These are phyloP conservation scores for Nemania serpens DNA, from an alignment of 2,329 filamentous ascomycete genomes.

Conservation along the genomic window DNA sequence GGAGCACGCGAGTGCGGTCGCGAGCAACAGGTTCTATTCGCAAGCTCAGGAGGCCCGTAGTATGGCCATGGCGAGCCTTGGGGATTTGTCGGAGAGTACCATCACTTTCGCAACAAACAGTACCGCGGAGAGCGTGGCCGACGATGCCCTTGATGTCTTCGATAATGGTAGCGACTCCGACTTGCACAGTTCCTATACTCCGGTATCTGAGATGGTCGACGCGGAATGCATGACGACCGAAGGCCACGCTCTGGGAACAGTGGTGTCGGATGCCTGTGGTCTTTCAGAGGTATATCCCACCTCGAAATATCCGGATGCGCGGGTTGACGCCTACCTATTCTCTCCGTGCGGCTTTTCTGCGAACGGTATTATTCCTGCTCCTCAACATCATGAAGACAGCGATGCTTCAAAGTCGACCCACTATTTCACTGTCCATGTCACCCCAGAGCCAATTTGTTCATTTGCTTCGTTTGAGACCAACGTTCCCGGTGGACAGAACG, in stretches of 20 bases:
- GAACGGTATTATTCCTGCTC: slow-evolving; percentile 90
- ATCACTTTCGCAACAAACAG: slow-evolving; percentile 45
- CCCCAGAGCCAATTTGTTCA: slow-evolving; percentile 93
- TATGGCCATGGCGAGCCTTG: slow-evolving; percentile 62
- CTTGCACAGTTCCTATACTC: slow-evolving; percentile 59
- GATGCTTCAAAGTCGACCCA: slow-evolving; percentile 65
- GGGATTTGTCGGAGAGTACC: slow-evolving; percentile 59
- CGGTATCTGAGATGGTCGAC: slow-evolving; percentile 62
- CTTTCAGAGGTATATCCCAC: slow-evolving; percentile 87
- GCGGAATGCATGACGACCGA: slow-evolving; percentile 84
- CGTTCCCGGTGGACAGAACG: slow-evolving; percentile 85
- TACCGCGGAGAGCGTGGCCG: slow-evolving; percentile 47
- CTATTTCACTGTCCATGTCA: slow-evolving; percentile 99
- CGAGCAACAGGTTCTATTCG: slow-evolving; percentile 76
- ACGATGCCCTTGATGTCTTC: slow-evolving; percentile 79
- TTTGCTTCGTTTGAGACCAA: slow-evolving; percentile 99
- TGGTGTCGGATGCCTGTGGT: slow-evolving; percentile 89
- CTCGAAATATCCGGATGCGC: slow-evolving; percentile 85
- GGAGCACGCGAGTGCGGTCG: slow-evolving; percentile 82
- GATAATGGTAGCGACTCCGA: slow-evolving; percentile 64
- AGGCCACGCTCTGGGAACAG: slow-evolving; percentile 88
- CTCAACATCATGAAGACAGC: slow-evolving; percentile 54
- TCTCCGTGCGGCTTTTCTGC: slow-evolving; percentile 96
- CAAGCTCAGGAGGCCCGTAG: slow-evolving; percentile 67
- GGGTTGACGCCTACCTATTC: slow-evolving; percentile 95